Evolutionary conservation across 139 green algal genomes (phyloP), one percentile per base, ranked within the genome.

Genomic region (Tetradesmus obliquus): DNA sequence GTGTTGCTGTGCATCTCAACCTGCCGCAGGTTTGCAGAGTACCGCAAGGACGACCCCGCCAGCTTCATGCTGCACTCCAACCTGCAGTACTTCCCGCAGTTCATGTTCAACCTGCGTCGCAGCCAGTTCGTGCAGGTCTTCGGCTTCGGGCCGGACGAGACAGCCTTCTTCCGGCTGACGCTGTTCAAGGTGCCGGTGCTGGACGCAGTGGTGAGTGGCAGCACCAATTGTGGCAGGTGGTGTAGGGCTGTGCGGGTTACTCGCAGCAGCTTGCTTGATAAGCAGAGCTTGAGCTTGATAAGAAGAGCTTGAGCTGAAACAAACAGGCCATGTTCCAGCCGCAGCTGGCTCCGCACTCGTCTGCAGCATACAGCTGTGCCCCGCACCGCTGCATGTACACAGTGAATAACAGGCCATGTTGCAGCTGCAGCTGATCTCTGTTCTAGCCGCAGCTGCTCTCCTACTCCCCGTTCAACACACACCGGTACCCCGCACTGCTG

Each of bases 41-140:
- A 95, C 93, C 94, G 96, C 53, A 98, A 98, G 85, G 98, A 99
- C 87, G 98, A 99, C 91, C 96, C 98, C 15, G 90, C 93, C 10
- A 98, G 93, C 72, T 99, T 99, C 95, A 95, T 96, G 81, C 95
- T 99, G 55, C 93, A 94, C 7, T 96, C 94, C 8, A 95, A 98
- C 92, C 95, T 99, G 66, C 93, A 93, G 90, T 99, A 98, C 94
- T 99, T 97, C 96, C 98, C 98, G 5, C 98, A 99, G 94, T 99
- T 99, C 96, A 98, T 99, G 96, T 99, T 99, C 96, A 99, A 99
- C 95, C 95, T 99, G 88, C 94, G 98, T 3, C 95, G 98, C 60
- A 97, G 94, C 20, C 97, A 97, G 89, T 99, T 99, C 93, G 97
- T 99, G 88, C 98, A 99, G 95, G 97, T 99, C 89, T 99, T 99